phyloP scores from a whole-genome alignment of 768 basidiomycete genomes.

The Leccinum pellstonianum region DNA sequence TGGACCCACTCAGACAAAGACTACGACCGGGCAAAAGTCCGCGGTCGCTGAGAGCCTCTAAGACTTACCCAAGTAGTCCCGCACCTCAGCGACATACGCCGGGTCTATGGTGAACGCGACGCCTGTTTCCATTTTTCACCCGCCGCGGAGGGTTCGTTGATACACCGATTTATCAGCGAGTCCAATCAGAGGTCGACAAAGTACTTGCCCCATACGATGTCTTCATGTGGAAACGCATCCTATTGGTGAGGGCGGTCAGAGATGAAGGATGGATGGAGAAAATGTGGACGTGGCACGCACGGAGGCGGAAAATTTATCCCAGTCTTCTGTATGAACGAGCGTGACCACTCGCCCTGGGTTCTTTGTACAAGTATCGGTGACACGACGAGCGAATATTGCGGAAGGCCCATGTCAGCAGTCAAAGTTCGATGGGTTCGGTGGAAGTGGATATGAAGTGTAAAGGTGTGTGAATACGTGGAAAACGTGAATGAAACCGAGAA shows the following conservation, averaged over 20 bases:
- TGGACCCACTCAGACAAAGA: background rate
- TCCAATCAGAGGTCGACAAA: background rate
- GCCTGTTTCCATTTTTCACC: conserved; percentile 42
- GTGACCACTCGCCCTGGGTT: conserved; percentile 89
- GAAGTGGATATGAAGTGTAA: background rate
- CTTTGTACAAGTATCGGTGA: conserved; percentile 34
- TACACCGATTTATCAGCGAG: background rate
- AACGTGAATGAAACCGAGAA: background rate
- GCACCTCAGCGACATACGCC: conserved; percentile 67
- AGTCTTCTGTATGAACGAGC: conserved; percentile 83
- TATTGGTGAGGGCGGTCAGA: background rate
- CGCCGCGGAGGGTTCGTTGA: background rate
- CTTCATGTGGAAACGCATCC: conserved; percentile 35
- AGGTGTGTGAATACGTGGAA: background rate
- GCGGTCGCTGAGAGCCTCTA: background rate
- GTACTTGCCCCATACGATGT: conserved; percentile 62
- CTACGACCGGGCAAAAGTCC: background rate
- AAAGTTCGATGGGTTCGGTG: background rate
- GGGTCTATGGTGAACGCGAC: conserved; percentile 88
- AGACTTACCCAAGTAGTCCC: conserved; percentile 73
- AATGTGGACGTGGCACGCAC: conserved; percentile 38
- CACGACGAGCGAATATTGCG: background rate
- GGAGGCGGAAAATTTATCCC: conserved; percentile 71
- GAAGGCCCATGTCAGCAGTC: background rate
- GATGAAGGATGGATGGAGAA: background rate